phyloP scores from a whole-genome alignment of 192 early-diverging fungal genomes.

The Kickxella alabastrina region DNA sequence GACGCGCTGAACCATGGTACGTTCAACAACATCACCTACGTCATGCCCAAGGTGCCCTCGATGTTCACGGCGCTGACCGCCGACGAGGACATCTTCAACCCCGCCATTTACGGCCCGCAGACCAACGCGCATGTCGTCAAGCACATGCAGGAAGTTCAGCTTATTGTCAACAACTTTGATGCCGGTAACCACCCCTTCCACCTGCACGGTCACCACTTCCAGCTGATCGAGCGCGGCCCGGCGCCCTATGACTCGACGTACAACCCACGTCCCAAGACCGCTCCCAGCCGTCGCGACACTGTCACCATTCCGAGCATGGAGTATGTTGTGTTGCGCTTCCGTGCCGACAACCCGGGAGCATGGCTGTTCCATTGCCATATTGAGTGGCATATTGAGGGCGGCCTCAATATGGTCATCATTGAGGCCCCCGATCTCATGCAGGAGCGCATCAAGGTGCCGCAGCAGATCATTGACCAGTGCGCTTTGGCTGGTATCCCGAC shows the following conservation, averaged over 20 bases:
- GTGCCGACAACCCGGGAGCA: slow-evolving; percentile 75
- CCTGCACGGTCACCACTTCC: slow-evolving; percentile 81
- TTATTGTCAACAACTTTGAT: slow-evolving; percentile 74
- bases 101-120: slow-evolving; percentile 61
- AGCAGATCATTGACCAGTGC: slow-evolving; percentile 63
- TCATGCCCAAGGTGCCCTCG: slow-evolving; percentile 60
- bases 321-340: slow-evolving; percentile 68
- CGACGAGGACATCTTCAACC: slow-evolving; percentile 49
- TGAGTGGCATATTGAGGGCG: slow-evolving; percentile 59
- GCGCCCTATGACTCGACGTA: slow-evolving; percentile 55
- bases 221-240: slow-evolving; percentile 63
- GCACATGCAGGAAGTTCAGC: slow-evolving; percentile 62
- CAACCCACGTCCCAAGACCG: slow-evolving; percentile 36
- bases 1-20: slow-evolving; percentile 77
- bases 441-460: slow-evolving; percentile 52
- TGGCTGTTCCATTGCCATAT: slow-evolving; percentile 87
- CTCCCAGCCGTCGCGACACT: slow-evolving; percentile 72
- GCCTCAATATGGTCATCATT: slow-evolving; percentile 66
- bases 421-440: slow-evolving; percentile 69
- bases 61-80: slow-evolving; percentile 63
- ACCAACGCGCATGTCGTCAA: slow-evolving; percentile 60
- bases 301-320: slow-evolving; percentile 65
- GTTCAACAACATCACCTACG: slow-evolving; percentile 74
- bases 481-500: slow-evolving; percentile 53
- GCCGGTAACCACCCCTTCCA: slow-evolving; percentile 75